These are phyloP conservation scores for Dothideomycetes sp. DNA, from an alignment of 2,329 filamentous ascomycete genomes.

Conservation along the genomic window DNA sequence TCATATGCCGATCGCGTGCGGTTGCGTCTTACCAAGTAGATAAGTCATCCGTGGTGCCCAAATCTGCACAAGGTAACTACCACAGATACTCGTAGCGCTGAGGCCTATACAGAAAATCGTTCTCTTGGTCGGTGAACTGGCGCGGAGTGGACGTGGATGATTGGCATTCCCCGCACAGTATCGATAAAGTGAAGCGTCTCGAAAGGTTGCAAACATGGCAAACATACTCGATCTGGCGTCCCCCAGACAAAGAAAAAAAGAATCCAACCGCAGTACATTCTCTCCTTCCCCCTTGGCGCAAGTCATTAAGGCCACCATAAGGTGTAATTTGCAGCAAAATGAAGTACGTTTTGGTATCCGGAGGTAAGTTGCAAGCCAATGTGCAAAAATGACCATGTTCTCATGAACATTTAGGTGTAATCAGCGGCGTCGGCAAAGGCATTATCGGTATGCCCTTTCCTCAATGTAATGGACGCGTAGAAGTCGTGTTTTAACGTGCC, in stretches of 20 bases:
- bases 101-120: no score
- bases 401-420: slow-evolving; percentile 31
- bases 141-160: no score
- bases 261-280: slow-evolving; percentile 13
- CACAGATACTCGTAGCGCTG: no score
- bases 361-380: slow-evolving; percentile 45
- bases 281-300: slow-evolving; percentile 31
- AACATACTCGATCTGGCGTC: background rate
- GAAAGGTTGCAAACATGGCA: background rate
- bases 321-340: slow-evolving; percentile 40
- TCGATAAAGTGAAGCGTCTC: no score
- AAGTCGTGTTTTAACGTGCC: slow-evolving; percentile 20
- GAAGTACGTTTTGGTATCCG: slow-evolving; percentile 74
- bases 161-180: no score
- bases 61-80: no score
- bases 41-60: no score
- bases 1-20: no score
- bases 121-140: no score
- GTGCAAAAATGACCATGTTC: background rate
- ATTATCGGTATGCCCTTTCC: slow-evolving; percentile 47
- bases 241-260: slow-evolving; percentile 3
- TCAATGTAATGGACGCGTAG: slow-evolving; percentile 6
- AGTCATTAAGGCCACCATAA: slow-evolving; percentile 27
- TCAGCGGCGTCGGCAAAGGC: slow-evolving; percentile 52
- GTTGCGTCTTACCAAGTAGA: no score